Conservation (phyloP, 192 early-diverging fungal genomes). For the Funneliformis mosseae region DNA sequence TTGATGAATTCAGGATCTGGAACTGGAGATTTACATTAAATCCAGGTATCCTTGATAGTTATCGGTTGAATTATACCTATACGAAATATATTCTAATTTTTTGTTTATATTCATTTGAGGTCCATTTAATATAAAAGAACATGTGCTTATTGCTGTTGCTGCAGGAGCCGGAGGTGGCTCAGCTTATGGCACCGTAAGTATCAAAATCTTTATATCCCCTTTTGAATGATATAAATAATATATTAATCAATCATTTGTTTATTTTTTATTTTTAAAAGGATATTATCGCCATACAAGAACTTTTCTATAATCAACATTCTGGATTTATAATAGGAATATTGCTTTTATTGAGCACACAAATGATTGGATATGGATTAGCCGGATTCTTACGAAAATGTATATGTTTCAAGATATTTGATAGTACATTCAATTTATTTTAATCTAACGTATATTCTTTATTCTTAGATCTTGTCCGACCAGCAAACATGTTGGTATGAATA, state of each 20-base stretch:
- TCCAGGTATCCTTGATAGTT: slow-evolving; percentile 16
- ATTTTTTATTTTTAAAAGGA: not conserved
- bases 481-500: slow-evolving; percentile 28
- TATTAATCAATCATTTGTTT: not conserved
- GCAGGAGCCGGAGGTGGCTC: slow-evolving; percentile 52
- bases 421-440: not conserved
- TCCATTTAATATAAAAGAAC: slow-evolving; percentile 72
- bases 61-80: not conserved
- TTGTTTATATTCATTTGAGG: slow-evolving; percentile 14
- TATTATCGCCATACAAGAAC: slow-evolving; percentile 47
- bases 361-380: slow-evolving; percentile 66
- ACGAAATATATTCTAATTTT: not conserved
- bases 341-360: slow-evolving; percentile 63
- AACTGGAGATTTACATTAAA: slow-evolving; percentile 23
- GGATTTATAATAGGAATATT: slow-evolving; percentile 58
- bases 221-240: not conserved
- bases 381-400: slow-evolving; percentile 66
- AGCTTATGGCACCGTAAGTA: slow-evolving; percentile 47
- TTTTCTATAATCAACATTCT: slow-evolving; percentile 60
- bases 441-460: not conserved
- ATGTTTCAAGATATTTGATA: not conserved
- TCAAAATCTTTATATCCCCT: not conserved
- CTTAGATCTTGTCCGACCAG: slow-evolving; percentile 28
- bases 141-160: slow-evolving; percentile 60
- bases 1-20: not conserved